A percentile compares a stretch with the other conserved stretches of the same genome.
Conservation (phyloP, 352 stramenopile species). For the Globisporangium cystogenes region DNA sequence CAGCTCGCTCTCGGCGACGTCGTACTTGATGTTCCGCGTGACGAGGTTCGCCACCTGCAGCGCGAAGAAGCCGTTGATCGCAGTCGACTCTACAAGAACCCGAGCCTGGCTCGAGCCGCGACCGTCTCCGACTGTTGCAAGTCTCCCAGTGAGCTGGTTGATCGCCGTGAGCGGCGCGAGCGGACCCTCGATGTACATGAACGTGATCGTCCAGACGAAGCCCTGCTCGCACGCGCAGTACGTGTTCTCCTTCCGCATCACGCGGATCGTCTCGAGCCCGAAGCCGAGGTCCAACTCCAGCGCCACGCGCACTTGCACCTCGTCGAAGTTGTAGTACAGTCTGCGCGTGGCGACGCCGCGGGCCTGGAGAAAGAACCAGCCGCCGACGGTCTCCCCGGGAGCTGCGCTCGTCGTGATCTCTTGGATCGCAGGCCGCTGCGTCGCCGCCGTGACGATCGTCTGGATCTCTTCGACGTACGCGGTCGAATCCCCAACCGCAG, state of each 20-base stretch:
- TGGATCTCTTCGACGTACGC: conserved; percentile 72
- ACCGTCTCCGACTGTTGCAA: conserved; percentile 59
- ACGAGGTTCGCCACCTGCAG: conserved; percentile 48
- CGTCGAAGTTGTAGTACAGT: conserved; percentile 66
- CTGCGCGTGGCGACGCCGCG: conserved; percentile 46
- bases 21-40: conserved; percentile 64
- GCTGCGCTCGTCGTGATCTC: conserved; percentile 64
- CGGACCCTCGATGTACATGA: conserved; percentile 57
- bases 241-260: conserved; percentile 52
- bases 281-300: conserved; percentile 78
- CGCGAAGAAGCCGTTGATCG: conserved; percentile 57
- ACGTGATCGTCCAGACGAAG: conserved; percentile 78
- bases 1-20: conserved; percentile 53
- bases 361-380: conserved; percentile 67
- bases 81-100: conserved; percentile 56
- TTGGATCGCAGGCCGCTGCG: conserved; percentile 55
- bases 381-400: conserved; percentile 53
- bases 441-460: conserved; percentile 45
- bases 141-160: conserved; percentile 44
- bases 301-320: conserved; percentile 53
- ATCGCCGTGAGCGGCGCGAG: conserved; percentile 38
- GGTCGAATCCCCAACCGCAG: conserved; percentile 34
- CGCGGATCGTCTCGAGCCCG: conserved; percentile 42
- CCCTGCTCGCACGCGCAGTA: conserved; percentile 66
- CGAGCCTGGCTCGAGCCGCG: conserved; percentile 26